A percentile compares a stretch with the other conserved stretches of the same genome.
Evolutionary conservation across 2,329 filamentous ascomycete genomes (phyloP).

Genomic region (Torrubiellomyces zombiae): DNA sequence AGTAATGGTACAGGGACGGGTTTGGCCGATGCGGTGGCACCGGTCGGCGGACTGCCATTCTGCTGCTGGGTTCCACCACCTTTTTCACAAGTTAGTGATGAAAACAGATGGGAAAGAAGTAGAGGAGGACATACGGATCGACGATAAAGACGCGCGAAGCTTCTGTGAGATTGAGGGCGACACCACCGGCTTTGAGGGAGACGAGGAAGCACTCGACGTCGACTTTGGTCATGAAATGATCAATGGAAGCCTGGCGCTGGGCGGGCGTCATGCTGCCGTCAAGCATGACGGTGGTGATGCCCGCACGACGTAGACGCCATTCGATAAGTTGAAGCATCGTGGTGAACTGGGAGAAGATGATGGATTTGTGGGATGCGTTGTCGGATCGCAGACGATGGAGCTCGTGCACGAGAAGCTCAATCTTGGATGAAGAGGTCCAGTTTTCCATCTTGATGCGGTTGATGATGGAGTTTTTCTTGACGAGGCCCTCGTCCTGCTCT

Average conservation of each 20-base stretch:
- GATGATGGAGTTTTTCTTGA: slow-evolving; percentile 95
- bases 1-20: slow-evolving; percentile 83
- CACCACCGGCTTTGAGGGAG: slow-evolving; percentile 87
- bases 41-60: slow-evolving; percentile 97
- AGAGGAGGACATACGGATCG: slow-evolving; percentile 55
- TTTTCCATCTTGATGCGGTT: slow-evolving; percentile 98
- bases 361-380: slow-evolving; percentile 88
- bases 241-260: slow-evolving; percentile 83
- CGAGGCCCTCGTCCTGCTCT: slow-evolving; percentile 69
- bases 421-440: slow-evolving; percentile 97
- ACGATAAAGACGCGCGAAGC: slow-evolving; percentile 91
- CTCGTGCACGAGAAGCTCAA: slow-evolving; percentile 89
- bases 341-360: slow-evolving; percentile 95
- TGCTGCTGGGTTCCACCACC: slow-evolving; percentile 99
- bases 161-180: slow-evolving; percentile 88
- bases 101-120: background rate
- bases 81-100: slow-evolving; percentile 19
- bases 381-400: slow-evolving; percentile 82
- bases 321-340: slow-evolving; percentile 95
- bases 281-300: slow-evolving; percentile 95
- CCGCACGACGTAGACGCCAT: slow-evolving; percentile 90
- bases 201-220: slow-evolving; percentile 94
- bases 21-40: slow-evolving; percentile 90
- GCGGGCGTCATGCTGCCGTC: slow-evolving; percentile 94
- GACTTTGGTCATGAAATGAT: slow-evolving; percentile 90